Evolutionary conservation across 1,284 basidiomycete species (phyloP).

Genomic region (Rhizopogon parksii): DNA sequence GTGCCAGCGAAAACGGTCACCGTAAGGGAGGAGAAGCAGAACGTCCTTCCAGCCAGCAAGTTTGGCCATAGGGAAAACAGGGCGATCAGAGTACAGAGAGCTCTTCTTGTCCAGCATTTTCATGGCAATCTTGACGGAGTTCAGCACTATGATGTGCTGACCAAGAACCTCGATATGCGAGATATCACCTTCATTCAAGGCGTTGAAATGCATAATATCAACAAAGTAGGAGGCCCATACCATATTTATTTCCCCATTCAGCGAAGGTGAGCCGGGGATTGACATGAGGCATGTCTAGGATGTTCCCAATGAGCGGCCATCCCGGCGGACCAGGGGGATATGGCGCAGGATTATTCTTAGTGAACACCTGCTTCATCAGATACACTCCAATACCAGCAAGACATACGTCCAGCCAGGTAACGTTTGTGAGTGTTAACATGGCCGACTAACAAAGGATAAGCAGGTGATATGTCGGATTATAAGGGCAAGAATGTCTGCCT

Average conservation of each 20-base stretch:
- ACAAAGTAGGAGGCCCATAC: slow-evolving; percentile 6
- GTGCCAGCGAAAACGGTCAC: slow-evolving; percentile 54
- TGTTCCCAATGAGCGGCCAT: slow-evolving; percentile 27
- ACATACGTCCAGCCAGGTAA: slow-evolving; percentile 28
- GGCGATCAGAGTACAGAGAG: slow-evolving; percentile 37
- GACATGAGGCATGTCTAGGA: slow-evolving; percentile 29
- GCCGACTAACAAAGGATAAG: background rate
- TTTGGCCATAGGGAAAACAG: slow-evolving; percentile 50
- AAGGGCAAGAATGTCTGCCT: too few species aligned
- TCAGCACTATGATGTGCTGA: slow-evolving; percentile 35
- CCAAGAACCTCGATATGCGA: slow-evolving; percentile 53
- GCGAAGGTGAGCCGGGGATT: slow-evolving; percentile 29
- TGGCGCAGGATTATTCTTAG: slow-evolving; percentile 18
- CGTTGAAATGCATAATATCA: background rate
- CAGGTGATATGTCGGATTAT: too few species aligned
- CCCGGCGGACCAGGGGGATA: slow-evolving; percentile 28
- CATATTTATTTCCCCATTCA: slow-evolving; percentile 29
- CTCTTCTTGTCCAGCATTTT: too few species aligned
- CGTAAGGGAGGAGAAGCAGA: slow-evolving; percentile 54
- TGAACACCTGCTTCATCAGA: slow-evolving; percentile 20
- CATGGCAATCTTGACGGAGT: slow-evolving; percentile 10
- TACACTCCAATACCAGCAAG: slow-evolving; percentile 26
- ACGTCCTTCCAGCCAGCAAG: slow-evolving; percentile 63
- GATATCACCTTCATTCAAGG: slow-evolving; percentile 43
- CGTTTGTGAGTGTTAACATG: slow-evolving; percentile 16